These are phyloP conservation scores for Neurospora sublineolata DNA, from an alignment of 495 filamentous ascomycete genomes.

Conservation along the genomic window DNA sequence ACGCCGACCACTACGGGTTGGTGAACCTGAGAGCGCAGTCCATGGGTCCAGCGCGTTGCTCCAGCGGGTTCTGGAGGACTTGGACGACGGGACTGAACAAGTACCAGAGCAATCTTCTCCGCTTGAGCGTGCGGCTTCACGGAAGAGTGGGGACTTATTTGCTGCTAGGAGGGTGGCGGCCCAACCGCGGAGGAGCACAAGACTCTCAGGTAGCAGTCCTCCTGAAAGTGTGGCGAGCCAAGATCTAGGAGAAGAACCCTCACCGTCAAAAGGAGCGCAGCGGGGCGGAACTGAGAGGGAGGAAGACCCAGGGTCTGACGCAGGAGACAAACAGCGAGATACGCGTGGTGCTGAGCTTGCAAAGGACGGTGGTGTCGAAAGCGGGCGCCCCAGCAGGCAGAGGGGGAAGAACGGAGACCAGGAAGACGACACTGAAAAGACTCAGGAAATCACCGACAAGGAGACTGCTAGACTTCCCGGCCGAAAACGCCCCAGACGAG, in stretches of 20 bases:
- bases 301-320: background rate
- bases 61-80: conserved; percentile 19
- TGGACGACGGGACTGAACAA: conserved; percentile 3
- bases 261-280: background rate
- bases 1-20: conserved; percentile 20
- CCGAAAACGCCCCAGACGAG: conserved; percentile 27
- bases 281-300: background rate
- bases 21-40: conserved; percentile 10
- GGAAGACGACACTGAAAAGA: conserved; percentile 10
- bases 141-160: background rate
- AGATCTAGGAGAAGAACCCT: background rate
- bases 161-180: background rate
- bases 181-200: conserved; percentile 1
- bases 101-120: conserved; percentile 27
- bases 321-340: conserved; percentile 13
- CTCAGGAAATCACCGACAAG: conserved; percentile 21
- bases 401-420: conserved; percentile 15
- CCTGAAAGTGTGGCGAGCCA: background rate
- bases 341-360: conserved; percentile 6
- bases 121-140: conserved; percentile 23
- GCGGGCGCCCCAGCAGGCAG: conserved; percentile 5
- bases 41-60: conserved; percentile 19
- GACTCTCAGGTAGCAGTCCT: conserved; percentile 5
- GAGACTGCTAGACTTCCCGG: conserved; percentile 26
- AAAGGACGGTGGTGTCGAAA: conserved; percentile 9